phyloP scores from a whole-genome alignment of 805 yeast genomes.

The Metschnikowia koreensis region DNA sequence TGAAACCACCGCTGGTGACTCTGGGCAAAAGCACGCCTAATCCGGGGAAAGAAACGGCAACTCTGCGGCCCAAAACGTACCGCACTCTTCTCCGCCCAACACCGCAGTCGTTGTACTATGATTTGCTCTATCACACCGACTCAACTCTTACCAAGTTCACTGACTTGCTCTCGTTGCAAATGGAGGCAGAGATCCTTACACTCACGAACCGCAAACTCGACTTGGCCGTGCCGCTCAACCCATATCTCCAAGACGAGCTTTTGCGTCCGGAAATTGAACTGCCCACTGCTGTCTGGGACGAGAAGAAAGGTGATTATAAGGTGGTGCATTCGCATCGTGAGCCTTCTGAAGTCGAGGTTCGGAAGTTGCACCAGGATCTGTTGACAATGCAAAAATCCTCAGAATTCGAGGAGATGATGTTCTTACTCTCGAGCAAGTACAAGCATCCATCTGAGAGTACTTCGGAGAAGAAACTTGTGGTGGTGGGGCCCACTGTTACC shows the following conservation, averaged over 20 bases:
- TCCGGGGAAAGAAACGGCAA: background rate
- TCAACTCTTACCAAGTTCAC: constrained; percentile 68
- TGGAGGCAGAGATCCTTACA: constrained; percentile 85
- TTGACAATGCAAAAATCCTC: constrained; percentile 59
- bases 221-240: constrained; percentile 70
- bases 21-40: background rate
- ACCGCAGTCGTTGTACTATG: constrained; percentile 78
- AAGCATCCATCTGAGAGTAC: constrained; percentile 36
- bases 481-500: constrained; percentile 33
- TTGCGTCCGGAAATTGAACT: constrained; percentile 47
- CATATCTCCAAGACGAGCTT: constrained; percentile 50
- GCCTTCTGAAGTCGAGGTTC: constrained; percentile 25
- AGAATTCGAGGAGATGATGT: constrained; percentile 89
- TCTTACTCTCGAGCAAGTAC: constrained; percentile 39
- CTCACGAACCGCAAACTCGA: constrained; percentile 77
- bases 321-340: constrained; percentile 32
- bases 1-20: background rate
- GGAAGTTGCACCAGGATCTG: constrained; percentile 44
- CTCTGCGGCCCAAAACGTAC: constrained; percentile 62
- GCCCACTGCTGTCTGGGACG: constrained; percentile 47
- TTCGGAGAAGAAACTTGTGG: constrained; percentile 38
- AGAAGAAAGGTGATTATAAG: constrained; percentile 31
- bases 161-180: constrained; percentile 71
- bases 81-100: constrained; percentile 79
- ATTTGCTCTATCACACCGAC: constrained; percentile 81